Base-by-base conservation (phyloP, 2,329 filamentous ascomycete species). In the Aspergillus luchuensis region DNA sequence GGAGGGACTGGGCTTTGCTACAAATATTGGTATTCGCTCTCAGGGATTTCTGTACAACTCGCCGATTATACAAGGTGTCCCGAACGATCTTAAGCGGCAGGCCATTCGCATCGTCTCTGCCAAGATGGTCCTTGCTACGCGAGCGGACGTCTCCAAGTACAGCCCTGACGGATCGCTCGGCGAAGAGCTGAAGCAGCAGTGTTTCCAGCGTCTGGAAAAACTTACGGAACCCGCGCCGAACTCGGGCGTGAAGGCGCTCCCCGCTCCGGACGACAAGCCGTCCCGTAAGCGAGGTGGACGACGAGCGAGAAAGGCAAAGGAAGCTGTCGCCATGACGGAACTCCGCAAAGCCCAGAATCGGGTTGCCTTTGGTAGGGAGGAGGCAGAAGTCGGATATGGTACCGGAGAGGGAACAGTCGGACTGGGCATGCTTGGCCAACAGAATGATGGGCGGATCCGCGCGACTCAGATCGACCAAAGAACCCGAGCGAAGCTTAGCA, bases 251-350 rank as follows among this genome's bases (percentile, higher is more conserved):
- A 88, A 92, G 63, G 95, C 95, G 1, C 85, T 98, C 0, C 94
- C 94, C 1, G 91, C 91, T 0, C 95, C 95, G 0, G 95, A 98
- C 72, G 95, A 99, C 77, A 99, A 98, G 76, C 95, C 92, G 1
- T 88, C 91, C 0, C 85, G 93, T 36, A 99, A 99, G 76, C 90
- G 95, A 66, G 95, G 95, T 76, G 95, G 95, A 55, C 84, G 94
- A 58, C 85, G 92, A 66, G 95, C 93, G 11, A 84, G 95, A 59
- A 97, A 97, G 77, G 94, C 94, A 62, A 99, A 99, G 84, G 95
- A 97, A 77, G 93, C 94, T 4, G 91, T 91, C 6, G 94, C 95
- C 62, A 96, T 97, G 92, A 99, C 95, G 0, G 95, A 99, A 58
- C 82, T 99, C 30, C 89, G 93, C 66, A 97, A 98, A 76, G 92